phyloP scores from a whole-genome alignment of 495 filamentous ascomycete genomes.

The Cercophora scortea region DNA sequence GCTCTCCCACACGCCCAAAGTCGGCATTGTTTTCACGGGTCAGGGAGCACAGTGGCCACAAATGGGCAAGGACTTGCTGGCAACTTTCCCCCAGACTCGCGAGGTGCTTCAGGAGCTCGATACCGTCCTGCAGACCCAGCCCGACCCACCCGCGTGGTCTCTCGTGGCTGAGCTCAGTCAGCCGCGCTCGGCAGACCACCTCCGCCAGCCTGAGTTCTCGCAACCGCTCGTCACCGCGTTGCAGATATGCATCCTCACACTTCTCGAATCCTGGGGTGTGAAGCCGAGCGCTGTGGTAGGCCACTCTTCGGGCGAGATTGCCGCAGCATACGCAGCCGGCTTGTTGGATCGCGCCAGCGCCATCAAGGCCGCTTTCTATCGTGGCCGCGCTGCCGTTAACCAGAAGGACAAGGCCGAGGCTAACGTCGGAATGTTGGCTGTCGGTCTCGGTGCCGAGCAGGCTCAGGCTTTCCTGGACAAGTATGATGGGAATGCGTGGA shows the following conservation, averaged over 20 bases:
- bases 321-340: constrained; percentile 24
- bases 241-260: constrained; percentile 14
- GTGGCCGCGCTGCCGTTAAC: constrained; percentile 17
- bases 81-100: not conserved
- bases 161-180: not conserved
- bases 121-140: constrained; percentile 2
- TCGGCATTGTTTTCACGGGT: constrained; percentile 12
- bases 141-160: constrained; percentile 3
- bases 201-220: constrained; percentile 7
- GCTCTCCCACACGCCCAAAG: not conserved
- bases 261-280: constrained; percentile 15
- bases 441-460: constrained; percentile 30
- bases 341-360: constrained; percentile 17
- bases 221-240: constrained; percentile 16
- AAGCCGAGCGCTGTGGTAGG: constrained; percentile 13
- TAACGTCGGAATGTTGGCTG: constrained; percentile 47
- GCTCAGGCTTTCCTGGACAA: constrained; percentile 11
- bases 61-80: constrained; percentile 9
- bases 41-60: constrained; percentile 14
- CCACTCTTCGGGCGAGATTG: constrained; percentile 24
- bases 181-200: not conserved
- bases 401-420: constrained; percentile 19
- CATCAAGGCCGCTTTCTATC: constrained; percentile 9
- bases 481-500: constrained; percentile 19
- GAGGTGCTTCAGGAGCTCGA: constrained; percentile 1